Conservation (phyloP, 768 basidiomycete species). For the Suillus paluster region DNA sequence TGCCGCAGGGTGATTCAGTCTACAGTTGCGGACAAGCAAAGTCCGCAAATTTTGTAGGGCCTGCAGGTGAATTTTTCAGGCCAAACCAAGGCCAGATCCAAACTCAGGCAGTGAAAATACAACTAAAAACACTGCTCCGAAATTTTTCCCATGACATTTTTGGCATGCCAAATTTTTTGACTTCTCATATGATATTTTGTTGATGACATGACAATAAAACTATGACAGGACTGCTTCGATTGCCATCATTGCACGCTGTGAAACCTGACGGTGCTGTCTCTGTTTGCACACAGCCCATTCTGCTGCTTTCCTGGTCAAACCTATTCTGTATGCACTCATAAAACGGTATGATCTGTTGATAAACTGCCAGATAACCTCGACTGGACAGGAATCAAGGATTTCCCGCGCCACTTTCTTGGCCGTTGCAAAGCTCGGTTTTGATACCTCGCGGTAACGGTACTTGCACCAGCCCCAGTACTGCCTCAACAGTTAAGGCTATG, state of each 20-base stretch:
- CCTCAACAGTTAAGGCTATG: no score
- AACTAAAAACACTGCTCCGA: no score
- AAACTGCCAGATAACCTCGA: conserved; percentile 41
- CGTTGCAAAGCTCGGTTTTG: conserved; percentile 32
- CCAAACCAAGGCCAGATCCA: no score
- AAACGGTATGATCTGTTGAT: conserved; percentile 42
- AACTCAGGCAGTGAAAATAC: no score
- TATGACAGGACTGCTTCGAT: conserved; percentile 29
- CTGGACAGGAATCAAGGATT: conserved; percentile 40
- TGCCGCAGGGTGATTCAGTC: no score
- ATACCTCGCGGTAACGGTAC: conserved; percentile 20
- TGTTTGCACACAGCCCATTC: conserved; percentile 44
- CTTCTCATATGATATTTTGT: no score
- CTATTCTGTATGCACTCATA: conserved; percentile 39
- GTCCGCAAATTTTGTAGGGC: no score
- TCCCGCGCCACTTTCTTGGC: conserved; percentile 32
- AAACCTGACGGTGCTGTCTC: conserved; percentile 36
- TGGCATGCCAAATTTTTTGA: no score
- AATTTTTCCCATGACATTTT: no score
- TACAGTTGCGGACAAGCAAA: no score
- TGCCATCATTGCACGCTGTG: conserved; percentile 36
- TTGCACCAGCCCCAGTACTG: conserved; percentile 30
- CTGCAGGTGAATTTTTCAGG: no score
- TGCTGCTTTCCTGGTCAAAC: conserved; percentile 42
- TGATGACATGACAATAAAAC: no score